phyloP scores from a whole-genome alignment of 2,329 filamentous ascomycete genomes.

The Paecilomyces sp. region DNA sequence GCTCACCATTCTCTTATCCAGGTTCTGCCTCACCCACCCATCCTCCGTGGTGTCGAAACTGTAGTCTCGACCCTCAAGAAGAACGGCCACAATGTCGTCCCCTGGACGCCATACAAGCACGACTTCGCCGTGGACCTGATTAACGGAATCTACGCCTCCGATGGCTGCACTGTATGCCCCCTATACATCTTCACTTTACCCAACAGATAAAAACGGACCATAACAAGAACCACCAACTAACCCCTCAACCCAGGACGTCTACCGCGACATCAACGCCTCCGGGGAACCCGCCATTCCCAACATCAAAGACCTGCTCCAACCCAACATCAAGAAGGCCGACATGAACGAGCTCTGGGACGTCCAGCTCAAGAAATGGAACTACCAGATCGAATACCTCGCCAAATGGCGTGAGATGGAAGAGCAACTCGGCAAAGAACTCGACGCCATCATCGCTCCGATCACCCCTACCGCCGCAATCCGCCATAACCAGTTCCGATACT shows the following conservation, averaged over 20 bases:
- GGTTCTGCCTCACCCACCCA: slow-evolving; percentile 31
- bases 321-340: slow-evolving; percentile 11
- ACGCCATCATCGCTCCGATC: slow-evolving; percentile 34
- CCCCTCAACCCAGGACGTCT: slow-evolving; percentile 17
- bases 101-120: slow-evolving; percentile 26
- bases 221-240: not conserved
- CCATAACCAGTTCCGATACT: slow-evolving; percentile 31
- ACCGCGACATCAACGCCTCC: slow-evolving; percentile 16
- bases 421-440: slow-evolving; percentile 16
- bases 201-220: not conserved
- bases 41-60: slow-evolving; percentile 23
- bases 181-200: not conserved
- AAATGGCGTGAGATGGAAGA: slow-evolving; percentile 16
- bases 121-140: slow-evolving; percentile 16
- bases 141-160: slow-evolving; percentile 19
- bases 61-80: slow-evolving; percentile 17
- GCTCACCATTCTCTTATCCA: slow-evolving; percentile 1
- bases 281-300: slow-evolving; percentile 34
- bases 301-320: slow-evolving; percentile 18
- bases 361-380: slow-evolving; percentile 27
- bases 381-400: slow-evolving; percentile 26
- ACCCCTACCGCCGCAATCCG: slow-evolving; percentile 31
- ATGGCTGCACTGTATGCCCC: slow-evolving; percentile 19
- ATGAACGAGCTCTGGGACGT: slow-evolving; percentile 19
- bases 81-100: slow-evolving; percentile 20